These are phyloP conservation scores for Rhizophagus clarus DNA, from an alignment of 192 early-diverging fungal genomes.

Conservation along the genomic window DNA sequence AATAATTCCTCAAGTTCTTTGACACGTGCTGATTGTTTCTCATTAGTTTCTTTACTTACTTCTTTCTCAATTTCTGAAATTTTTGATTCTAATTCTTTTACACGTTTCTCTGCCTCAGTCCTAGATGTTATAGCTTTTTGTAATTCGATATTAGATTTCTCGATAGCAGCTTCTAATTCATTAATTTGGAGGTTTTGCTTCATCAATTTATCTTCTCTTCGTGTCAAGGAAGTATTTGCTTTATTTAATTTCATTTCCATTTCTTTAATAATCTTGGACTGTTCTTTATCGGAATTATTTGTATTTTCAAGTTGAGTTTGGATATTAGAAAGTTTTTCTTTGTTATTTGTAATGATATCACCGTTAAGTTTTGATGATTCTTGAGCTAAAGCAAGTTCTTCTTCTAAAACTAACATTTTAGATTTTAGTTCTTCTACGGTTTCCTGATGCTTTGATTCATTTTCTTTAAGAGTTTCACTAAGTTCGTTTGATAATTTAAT, in stretches of 20 bases:
- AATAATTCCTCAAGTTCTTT: background rate
- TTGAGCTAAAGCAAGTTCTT: background rate
- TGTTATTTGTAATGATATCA: background rate
- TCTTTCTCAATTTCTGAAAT: background rate
- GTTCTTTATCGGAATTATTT: background rate
- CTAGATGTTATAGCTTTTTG: background rate
- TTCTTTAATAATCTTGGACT: background rate
- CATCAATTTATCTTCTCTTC: conserved; percentile 4
- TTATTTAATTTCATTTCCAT: background rate
- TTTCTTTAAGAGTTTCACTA: background rate
- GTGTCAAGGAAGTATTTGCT: background rate
- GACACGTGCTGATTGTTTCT: background rate
- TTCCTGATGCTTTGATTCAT: background rate
- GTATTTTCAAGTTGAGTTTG: conserved; percentile 4
- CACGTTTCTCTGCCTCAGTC: background rate
- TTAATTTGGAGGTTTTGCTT: background rate
- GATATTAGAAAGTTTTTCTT: background rate
- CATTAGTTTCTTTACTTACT: background rate
- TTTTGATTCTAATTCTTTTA: conserved; percentile 3
- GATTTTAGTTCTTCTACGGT: background rate
- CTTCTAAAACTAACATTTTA: background rate
- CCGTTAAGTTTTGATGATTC: background rate
- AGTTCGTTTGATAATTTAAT: background rate
- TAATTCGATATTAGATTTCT: background rate
- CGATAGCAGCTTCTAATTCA: background rate